Evolutionary conservation across 352 stramenopile species (phyloP), one percentile per base, ranked within the genome.

Genomic region (Phytophthora vignae): DNA sequence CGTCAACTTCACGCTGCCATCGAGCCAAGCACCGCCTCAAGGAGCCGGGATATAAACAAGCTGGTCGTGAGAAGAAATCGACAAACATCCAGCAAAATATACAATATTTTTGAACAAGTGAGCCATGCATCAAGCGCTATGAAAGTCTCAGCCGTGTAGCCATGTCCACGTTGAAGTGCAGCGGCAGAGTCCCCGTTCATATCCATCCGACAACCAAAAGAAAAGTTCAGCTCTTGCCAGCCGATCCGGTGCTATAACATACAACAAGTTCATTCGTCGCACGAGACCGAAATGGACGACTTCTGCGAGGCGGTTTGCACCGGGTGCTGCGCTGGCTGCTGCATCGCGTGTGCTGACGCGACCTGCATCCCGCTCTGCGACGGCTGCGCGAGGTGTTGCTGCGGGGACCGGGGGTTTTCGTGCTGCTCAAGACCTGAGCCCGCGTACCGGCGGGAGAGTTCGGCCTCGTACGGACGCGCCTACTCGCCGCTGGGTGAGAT

Each of bases 321-420:
- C 6, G 72, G 72, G 15, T 79, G 67, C 58, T 79, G 72, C 59
- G 61, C 36, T 15, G 72, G 72, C 12, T 79, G 67, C 58, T 79
- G 62, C 58, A 70, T 73, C 67, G 70, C 67, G n/a, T 59, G 48
- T n/a, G 21, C 44, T 15, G 62, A 79, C 1, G 46, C 29, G 29
- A 56, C 42, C 25, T 79, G 72, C 52, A 38, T 52, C 42, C 67
- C 72, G 12, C n/a, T 64, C 7, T 74, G 61, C 31, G 58, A 76
- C 36, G 29, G 27, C 40, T 73, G 62, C 40, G 72, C 72, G 25
- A 60, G 44, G 10, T 68, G 60, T 44, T 73, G 57, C 58, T 76
- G 67, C 38, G 72, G 72, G n/a, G 61, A 70, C 22, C 62, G 58
- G 1, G 72, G 72, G 42, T 73, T 79, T 31, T 64, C 62, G 10